Base-by-base conservation (phyloP, 805 yeast species). In the Metschnikowia proteae region DNA sequence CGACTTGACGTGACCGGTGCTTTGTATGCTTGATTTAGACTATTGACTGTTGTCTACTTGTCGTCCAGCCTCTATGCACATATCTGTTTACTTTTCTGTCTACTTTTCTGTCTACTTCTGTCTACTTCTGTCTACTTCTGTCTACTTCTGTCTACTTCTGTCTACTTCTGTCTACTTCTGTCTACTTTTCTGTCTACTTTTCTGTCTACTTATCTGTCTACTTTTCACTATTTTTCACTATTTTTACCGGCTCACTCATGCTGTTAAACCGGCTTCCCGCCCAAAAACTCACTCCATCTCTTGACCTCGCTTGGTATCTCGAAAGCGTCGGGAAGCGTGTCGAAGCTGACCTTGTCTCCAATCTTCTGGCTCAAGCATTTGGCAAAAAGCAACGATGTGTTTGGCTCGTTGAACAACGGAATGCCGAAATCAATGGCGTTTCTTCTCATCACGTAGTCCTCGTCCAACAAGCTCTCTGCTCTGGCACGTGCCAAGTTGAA, bases 371-470 rank as follows among this genome's bases (percentile, higher is more conserved):
- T 81, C 72, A 94, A 76, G 55, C 96, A 88, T 63, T 82, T 74
- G 23, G 97, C 90, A 69, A 94, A 94, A 59, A 94, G 73, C 60
- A 83, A 65, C 2, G 97, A 86, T 23, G 99, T 95, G 66, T 89
- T 83, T 56, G 98, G 97, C 75, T 94, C 99, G 66, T 92, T 94
- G 77, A 94, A 92, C 65, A 94, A 76, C 38, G 99, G 97, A 62
- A 92, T 85, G 52, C 88, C 98, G 67, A 94, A 94, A 69, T 94
- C 99, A 73, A 94, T 95, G 42, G 99, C 98, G 68, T 94, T 94
- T 76, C 99, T 86, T 78, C 99, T 86, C 99, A 94, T 94, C 50
- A 92, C 84, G 69, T 94, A 94, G 71, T 94, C 97, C 69, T 86
- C 85, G 64, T 94, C 97, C 55, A 81, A 69, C 55, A 88, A 77